phyloP scores from a whole-genome alignment of 257 asterid species.

The Fraxinus americana region DNA sequence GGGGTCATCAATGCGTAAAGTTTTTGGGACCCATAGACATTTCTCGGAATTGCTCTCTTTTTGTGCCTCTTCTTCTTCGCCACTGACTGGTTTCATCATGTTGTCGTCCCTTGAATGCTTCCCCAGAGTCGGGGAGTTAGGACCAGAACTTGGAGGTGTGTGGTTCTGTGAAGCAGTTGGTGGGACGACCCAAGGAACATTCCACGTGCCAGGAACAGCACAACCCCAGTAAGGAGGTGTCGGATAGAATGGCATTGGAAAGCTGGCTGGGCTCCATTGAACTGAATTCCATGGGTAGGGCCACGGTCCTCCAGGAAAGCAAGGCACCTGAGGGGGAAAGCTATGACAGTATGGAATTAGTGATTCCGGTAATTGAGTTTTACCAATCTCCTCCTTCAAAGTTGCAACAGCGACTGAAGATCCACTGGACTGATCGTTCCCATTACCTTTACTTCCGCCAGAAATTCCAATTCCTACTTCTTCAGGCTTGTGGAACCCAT shows the following conservation, averaged over 20 bases:
- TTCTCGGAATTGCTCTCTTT: constrained; percentile 38
- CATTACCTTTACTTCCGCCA: constrained; percentile 39
- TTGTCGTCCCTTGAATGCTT: constrained; percentile 64
- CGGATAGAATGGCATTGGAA: constrained; percentile 63
- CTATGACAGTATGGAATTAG: constrained; percentile 38
- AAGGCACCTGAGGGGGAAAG: constrained; percentile 52
- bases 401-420: constrained; percentile 41
- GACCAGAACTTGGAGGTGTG: constrained; percentile 35
- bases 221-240: constrained; percentile 75
- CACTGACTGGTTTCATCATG: not conserved
- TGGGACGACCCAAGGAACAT: constrained; percentile 49
- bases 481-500: constrained; percentile 51
- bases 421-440: constrained; percentile 47
- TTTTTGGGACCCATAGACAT: constrained; percentile 52
- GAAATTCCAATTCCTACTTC: constrained; percentile 39
- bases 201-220: constrained; percentile 48
- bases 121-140: constrained; percentile 54
- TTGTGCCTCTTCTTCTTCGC: constrained; percentile 24
- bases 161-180: constrained; percentile 26
- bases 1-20: constrained; percentile 55
- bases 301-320: constrained; percentile 74
- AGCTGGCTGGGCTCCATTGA: constrained; percentile 56
- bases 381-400: constrained; percentile 52
- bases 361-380: constrained; percentile 36
- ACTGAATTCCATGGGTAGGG: constrained; percentile 65